A percentile compares a stretch with the other conserved stretches of the same genome.
These are phyloP conservation scores for Sambucus nigra DNA, from an alignment of 129 eudicot genomes.

Conservation along the genomic window DNA sequence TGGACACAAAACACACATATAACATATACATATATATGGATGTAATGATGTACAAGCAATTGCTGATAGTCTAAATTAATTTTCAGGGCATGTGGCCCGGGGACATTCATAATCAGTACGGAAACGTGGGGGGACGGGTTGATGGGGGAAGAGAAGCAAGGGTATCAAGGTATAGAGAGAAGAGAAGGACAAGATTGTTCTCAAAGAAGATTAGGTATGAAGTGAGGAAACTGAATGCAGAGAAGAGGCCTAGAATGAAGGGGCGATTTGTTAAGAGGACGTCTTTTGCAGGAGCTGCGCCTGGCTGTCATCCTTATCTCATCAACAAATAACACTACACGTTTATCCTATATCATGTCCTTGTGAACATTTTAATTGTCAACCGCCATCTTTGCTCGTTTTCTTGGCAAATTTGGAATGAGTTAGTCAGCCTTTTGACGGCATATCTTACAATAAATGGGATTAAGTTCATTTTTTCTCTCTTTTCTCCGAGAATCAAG, in stretches of 20 bases:
- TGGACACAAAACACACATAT: no score
- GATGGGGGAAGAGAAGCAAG: slow-evolving; percentile 84
- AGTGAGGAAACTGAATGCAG: slow-evolving; percentile 89
- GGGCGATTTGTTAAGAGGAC: slow-evolving; percentile 90
- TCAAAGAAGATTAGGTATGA: slow-evolving; percentile 87
- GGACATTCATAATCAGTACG: slow-evolving; percentile 17
- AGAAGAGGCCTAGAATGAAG: slow-evolving; percentile 93
- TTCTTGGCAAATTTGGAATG: slow-evolving; percentile 23
- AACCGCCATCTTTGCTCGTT: slow-evolving; percentile 27
- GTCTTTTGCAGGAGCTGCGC: slow-evolving; percentile 25
- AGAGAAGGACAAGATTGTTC: slow-evolving; percentile 81
- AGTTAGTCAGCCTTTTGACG: not conserved
- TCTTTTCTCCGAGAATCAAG: not conserved
- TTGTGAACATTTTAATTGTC: slow-evolving; percentile 3
- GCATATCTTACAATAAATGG: not conserved
- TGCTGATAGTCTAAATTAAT: not conserved
- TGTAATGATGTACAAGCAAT: not conserved
- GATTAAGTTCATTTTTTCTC: not conserved
- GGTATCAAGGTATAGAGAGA: slow-evolving; percentile 81
- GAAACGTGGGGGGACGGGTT: slow-evolving; percentile 17
- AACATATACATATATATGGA: no score
- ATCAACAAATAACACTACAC: slow-evolving; percentile 17
- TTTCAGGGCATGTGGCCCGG: slow-evolving; percentile 29
- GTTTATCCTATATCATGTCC: not conserved
- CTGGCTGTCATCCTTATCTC: slow-evolving; percentile 26